These are phyloP conservation scores for Cercospora janseana DNA, from an alignment of 2,329 filamentous ascomycete species.

Conservation along the genomic window DNA sequence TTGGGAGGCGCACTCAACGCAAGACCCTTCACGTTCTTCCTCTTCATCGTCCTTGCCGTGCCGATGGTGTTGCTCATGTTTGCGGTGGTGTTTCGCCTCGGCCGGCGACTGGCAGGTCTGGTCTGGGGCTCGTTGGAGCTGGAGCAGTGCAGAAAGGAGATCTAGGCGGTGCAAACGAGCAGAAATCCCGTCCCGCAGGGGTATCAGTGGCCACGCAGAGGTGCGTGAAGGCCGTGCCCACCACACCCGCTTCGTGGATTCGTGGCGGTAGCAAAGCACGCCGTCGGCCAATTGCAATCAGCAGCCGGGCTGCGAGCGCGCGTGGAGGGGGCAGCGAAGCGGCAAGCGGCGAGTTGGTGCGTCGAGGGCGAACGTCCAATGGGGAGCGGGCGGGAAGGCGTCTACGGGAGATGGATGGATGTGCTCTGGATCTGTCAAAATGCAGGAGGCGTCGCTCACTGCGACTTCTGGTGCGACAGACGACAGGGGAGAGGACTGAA, in stretches of 20 bases:
- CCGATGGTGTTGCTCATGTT: constrained; percentile 57
- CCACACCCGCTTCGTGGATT: constrained; percentile 7
- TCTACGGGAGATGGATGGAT: no score
- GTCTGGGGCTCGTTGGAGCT: background rate
- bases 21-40: constrained; percentile 97
- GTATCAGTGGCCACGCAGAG: background rate
- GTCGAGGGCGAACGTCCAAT: constrained; percentile 4
- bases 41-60: constrained; percentile 81
- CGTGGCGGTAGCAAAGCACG: constrained; percentile 7
- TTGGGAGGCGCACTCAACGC: constrained; percentile 80
- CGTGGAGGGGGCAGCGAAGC: constrained; percentile 13
- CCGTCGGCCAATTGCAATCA: constrained; percentile 12
- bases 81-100: constrained; percentile 19
- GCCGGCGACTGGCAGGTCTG: constrained; percentile 18
- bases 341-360: constrained; percentile 10
- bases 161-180: background rate
- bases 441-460: constrained; percentile 2
- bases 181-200: background rate
- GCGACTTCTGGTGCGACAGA: background rate
- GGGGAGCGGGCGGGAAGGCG: background rate
- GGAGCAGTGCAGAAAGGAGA: background rate
- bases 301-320: constrained; percentile 13
- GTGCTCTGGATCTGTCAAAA: background rate
- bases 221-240: constrained; percentile 13
- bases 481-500: background rate